Conservation (phyloP, 441 rosid genomes). For the Kokia cookei region DNA sequence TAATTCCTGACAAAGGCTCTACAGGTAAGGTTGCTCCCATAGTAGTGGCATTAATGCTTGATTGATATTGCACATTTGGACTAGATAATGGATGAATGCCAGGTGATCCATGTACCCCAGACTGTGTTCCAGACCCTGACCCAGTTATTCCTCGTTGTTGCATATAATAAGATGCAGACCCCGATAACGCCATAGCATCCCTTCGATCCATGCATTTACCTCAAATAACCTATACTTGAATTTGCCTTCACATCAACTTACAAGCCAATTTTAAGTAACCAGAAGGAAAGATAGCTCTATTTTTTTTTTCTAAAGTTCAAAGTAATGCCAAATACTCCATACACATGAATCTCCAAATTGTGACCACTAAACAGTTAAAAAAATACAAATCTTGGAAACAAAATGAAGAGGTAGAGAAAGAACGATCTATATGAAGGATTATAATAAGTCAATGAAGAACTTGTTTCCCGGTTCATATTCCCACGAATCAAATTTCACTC, state of each 20-base stretch:
- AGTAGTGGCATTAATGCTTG: slow-evolving; percentile 35
- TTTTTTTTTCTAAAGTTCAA: background rate
- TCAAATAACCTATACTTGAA: slow-evolving; percentile 16
- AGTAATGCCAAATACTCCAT: slow-evolving; percentile 18
- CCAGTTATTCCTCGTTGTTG: slow-evolving; percentile 79
- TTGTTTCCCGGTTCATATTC: slow-evolving; percentile 5
- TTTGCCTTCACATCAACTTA: slow-evolving; percentile 14
- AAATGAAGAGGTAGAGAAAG: background rate
- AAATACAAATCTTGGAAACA: slow-evolving; percentile 6
- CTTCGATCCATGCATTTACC: slow-evolving; percentile 92
- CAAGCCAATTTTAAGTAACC: slow-evolving; percentile 8
- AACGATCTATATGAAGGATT: background rate
- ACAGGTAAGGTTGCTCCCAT: slow-evolving; percentile 57
- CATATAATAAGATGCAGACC: slow-evolving; percentile 70
- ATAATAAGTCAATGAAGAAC: background rate
- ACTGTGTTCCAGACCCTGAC: slow-evolving; percentile 51
- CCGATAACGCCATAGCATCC: slow-evolving; percentile 71
- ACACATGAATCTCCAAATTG: background rate
- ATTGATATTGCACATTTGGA: slow-evolving; percentile 50
- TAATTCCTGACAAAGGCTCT: slow-evolving; percentile 47
- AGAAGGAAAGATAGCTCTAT: background rate
- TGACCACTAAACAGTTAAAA: slow-evolving; percentile 2
- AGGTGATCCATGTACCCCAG: slow-evolving; percentile 54
- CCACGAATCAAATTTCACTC: slow-evolving; percentile 10
- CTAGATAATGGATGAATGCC: slow-evolving; percentile 50